These are phyloP conservation scores for Candida schatavii DNA, from an alignment of 805 yeast species.

Conservation along the genomic window DNA sequence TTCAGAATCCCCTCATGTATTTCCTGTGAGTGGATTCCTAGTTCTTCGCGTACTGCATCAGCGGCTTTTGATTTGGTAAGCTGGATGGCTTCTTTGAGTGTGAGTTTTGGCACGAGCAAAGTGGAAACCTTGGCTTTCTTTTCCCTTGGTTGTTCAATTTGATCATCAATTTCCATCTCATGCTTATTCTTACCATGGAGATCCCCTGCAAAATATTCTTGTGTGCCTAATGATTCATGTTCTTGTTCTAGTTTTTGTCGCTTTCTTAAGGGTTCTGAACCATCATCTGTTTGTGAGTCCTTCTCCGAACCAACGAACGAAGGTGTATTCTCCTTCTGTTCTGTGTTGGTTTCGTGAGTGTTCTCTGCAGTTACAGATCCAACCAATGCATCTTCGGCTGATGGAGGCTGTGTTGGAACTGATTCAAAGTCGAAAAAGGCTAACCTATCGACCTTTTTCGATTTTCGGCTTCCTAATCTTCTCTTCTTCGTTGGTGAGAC, in stretches of 20 bases:
- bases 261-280: neutral
- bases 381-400: neutral
- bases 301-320: neutral
- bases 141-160: neutral
- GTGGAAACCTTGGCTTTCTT: neutral
- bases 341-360: neutral
- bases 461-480: slow-evolving; percentile 16
- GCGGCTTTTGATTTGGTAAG: slow-evolving; percentile 23
- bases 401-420: neutral
- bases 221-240: too few species aligned
- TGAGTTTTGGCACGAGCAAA: slow-evolving; percentile 11
- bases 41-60: slow-evolving; percentile 19
- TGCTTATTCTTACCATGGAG: neutral
- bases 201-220: neutral
- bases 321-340: neutral
- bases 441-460: slow-evolving; percentile 29
- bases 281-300: neutral
- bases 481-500: slow-evolving; percentile 3
- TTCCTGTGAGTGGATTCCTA: slow-evolving; percentile 20
- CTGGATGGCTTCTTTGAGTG: slow-evolving; percentile 29
- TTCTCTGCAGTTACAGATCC: too few species aligned
- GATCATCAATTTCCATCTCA: neutral
- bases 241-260: too few species aligned
- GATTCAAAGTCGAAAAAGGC: slow-evolving; percentile 31
- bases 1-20: slow-evolving; percentile 16